Evolutionary conservation across 495 filamentous ascomycete species (phyloP).

Genomic region (Amphirosellinia nigrospora): DNA sequence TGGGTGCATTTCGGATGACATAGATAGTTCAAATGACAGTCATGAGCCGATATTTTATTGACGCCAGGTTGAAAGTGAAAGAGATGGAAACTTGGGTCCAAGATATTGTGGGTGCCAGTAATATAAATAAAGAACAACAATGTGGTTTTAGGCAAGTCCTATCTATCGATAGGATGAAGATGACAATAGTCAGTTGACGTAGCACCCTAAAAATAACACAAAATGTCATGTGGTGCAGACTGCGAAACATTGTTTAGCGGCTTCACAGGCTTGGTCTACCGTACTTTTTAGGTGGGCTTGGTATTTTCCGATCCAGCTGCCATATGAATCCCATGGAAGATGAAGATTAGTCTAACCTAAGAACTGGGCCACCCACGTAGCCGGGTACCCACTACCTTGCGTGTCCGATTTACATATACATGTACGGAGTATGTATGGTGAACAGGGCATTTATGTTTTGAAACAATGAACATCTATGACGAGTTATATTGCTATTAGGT

Average conservation of each 20-base stretch:
- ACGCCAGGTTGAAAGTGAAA: background rate
- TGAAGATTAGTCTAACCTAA: background rate
- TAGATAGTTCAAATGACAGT: background rate
- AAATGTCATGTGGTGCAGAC: conserved; percentile 10
- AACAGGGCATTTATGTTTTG: background rate
- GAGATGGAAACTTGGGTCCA: background rate
- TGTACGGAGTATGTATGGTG: no score
- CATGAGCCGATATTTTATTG: background rate
- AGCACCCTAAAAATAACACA: conserved; percentile 25
- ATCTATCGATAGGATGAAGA: background rate
- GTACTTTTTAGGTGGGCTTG: background rate
- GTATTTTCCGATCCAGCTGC: conserved; percentile 19
- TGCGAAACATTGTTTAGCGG: conserved; percentile 30
- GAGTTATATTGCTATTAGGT: background rate
- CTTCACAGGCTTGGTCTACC: background rate
- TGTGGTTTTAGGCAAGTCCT: background rate
- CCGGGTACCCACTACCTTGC: background rate
- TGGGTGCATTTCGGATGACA: background rate
- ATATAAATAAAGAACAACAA: background rate
- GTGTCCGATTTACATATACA: background rate
- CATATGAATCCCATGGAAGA: background rate
- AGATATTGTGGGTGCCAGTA: background rate
- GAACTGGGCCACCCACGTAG: background rate
- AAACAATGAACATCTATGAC: background rate
- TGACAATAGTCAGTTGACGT: conserved; percentile 16